A percentile compares a stretch with the other conserved stretches of the same genome.
These are phyloP conservation scores for Massarina eburnea DNA, from an alignment of 2,329 filamentous ascomycete genomes.

Conservation along the genomic window DNA sequence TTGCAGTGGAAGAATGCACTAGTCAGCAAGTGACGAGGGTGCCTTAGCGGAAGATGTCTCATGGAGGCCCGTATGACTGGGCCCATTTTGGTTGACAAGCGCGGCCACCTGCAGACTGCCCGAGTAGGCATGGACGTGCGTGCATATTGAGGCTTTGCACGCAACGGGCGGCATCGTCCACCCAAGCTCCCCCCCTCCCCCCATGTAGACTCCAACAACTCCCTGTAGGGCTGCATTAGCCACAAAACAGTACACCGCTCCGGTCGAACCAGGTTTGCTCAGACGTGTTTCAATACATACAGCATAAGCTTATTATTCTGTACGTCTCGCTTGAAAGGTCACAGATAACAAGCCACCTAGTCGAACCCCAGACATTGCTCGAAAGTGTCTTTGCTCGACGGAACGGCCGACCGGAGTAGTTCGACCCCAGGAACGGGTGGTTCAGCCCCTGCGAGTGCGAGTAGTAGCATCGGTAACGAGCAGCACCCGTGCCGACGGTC, in stretches of 20 bases:
- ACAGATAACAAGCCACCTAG: not conserved
- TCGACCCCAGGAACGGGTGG: not conserved
- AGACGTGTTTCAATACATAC: conserved; percentile 14
- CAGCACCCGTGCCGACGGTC: too few relatives aligned
- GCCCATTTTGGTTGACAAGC: conserved; percentile 12
- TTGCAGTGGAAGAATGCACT: conserved; percentile 6
- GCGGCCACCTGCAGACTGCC: conserved; percentile 17
- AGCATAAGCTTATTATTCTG: conserved; percentile 33
- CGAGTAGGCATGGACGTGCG: conserved; percentile 21
- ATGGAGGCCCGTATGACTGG: conserved; percentile 13
- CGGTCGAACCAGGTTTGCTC: conserved; percentile 14
- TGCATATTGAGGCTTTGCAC: conserved; percentile 28
- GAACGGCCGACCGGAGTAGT: too few relatives aligned
- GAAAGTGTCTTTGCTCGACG: too few relatives aligned
- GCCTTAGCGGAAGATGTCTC: conserved; percentile 18
- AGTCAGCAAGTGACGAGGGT: conserved; percentile 9
- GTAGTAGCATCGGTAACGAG: too few relatives aligned
- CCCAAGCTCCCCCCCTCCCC: conserved; percentile 21
- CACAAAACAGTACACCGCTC: conserved; percentile 29
- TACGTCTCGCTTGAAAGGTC: conserved; percentile 17
- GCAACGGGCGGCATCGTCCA: conserved; percentile 15
- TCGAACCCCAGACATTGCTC: too few relatives aligned
- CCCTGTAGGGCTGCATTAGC: conserved; percentile 29
- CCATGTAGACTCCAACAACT: conserved; percentile 17
- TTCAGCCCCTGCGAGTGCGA: conserved; percentile 6